These are phyloP conservation scores for Gonium pectorale DNA, from an alignment of 139 green algal genomes.

Conservation along the genomic window DNA sequence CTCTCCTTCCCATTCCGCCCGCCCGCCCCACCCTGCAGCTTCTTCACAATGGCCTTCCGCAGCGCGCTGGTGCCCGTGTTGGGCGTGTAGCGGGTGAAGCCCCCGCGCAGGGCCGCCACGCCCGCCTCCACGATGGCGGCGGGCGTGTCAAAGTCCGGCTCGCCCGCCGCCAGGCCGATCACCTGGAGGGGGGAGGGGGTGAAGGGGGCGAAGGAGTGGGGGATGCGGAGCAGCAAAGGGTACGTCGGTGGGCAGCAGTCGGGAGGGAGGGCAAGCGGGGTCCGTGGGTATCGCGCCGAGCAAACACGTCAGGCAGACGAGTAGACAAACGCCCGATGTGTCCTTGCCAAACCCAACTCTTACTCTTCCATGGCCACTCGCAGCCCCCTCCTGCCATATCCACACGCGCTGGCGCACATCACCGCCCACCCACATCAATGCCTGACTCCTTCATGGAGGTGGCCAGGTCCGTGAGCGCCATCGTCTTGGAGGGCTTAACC, in stretches of 20 bases:
- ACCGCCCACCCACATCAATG: no score
- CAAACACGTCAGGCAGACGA: no score
- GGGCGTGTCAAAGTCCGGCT: constrained; percentile 98
- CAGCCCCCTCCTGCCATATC: no score
- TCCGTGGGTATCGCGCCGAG: no score
- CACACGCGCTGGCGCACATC: no score
- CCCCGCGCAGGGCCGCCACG: constrained; percentile 81
- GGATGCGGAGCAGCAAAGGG: neutral
- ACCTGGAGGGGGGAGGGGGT: constrained; percentile 59
- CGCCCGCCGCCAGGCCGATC: constrained; percentile 92
- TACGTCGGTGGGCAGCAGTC: no score
- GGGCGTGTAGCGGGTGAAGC: constrained; percentile 94
- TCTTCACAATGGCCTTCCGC: constrained; percentile 86
- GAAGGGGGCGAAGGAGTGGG: neutral
- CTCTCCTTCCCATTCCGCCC: neutral
- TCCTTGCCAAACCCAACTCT: no score
- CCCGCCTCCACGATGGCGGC: constrained; percentile 81
- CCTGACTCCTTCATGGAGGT: constrained; percentile 80
- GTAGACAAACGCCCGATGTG: no score
- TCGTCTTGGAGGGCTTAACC: constrained; percentile 91
- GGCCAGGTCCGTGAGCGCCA: constrained; percentile 94
- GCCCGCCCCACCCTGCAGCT: constrained; percentile 75
- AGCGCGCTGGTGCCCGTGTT: constrained; percentile 90
- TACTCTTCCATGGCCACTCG: no score
- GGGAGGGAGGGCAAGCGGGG: no score